Percentiles rank a stretch among this genome's conserved stretches.
Conservation (phyloP, 306 rosid species). For the Geum urbanum region DNA sequence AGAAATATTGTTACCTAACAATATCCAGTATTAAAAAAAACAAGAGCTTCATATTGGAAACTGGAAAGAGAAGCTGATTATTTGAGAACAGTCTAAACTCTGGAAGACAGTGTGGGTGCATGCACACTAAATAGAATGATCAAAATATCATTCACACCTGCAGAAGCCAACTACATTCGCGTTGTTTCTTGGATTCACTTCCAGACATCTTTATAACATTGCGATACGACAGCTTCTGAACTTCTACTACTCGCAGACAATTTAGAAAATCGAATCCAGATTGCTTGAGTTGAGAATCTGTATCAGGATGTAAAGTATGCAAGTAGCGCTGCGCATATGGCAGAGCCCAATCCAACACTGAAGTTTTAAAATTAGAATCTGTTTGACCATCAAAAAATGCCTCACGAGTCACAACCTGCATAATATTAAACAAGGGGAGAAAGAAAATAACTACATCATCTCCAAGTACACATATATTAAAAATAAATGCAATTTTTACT, state of each 20-base stretch:
- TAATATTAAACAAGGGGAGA: conserved; percentile 6
- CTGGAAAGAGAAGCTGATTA: not conserved
- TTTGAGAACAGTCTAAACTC: not conserved
- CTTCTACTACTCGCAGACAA: conserved; percentile 58
- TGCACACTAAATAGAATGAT: conserved; percentile 4
- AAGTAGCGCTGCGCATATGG: conserved; percentile 93
- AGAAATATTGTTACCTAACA: not conserved
- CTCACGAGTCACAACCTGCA: conserved; percentile 88
- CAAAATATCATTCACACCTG: conserved; percentile 46
- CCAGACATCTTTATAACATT: conserved; percentile 59
- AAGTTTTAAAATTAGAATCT: conserved; percentile 50
- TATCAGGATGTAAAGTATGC: conserved; percentile 43
- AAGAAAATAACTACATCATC: not conserved
- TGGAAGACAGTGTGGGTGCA: not conserved
- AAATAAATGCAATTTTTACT: not conserved
- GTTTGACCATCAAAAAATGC: conserved; percentile 57
- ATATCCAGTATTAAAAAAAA: not conserved
- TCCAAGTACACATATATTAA: not conserved
- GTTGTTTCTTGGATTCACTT: conserved; percentile 43
- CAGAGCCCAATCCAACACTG: conserved; percentile 76
- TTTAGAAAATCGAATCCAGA: conserved; percentile 50
- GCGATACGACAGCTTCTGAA: conserved; percentile 69
- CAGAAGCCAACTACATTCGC: conserved; percentile 67
- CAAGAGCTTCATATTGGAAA: not conserved
- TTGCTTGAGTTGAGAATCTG: conserved; percentile 61